phyloP scores from a whole-genome alignment of 306 rosid species.

The Carpinus fangiana region DNA sequence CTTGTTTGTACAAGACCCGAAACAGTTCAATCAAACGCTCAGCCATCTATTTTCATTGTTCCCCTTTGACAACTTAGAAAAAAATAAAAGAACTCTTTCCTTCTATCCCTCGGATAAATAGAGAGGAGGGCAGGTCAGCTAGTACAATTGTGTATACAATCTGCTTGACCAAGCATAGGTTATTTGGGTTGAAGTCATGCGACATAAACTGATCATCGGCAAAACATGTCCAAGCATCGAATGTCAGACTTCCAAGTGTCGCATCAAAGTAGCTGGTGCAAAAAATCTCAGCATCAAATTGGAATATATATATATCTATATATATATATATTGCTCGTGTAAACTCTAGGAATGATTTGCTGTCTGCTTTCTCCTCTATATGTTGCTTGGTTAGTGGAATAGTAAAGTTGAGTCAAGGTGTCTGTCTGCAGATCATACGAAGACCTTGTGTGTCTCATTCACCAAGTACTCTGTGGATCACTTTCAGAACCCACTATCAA shows the following conservation, averaged over 20 bases:
- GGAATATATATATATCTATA: neutral
- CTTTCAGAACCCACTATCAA: neutral
- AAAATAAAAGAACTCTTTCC: too few relatives aligned
- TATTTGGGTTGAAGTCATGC: neutral
- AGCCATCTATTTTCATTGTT: too few relatives aligned
- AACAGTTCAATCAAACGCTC: too few relatives aligned
- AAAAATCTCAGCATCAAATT: neutral
- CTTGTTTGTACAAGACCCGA: too few relatives aligned
- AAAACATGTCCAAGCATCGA: slow-evolving; percentile 1
- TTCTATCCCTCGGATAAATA: too few relatives aligned
- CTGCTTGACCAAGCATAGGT: neutral
- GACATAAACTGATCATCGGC: neutral
- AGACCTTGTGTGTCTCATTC: neutral
- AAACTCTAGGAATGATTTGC: slow-evolving; percentile 5
- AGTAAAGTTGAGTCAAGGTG: slow-evolving; percentile 15
- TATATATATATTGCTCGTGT: neutral
- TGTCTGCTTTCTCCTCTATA: too few relatives aligned
- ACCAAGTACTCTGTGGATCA: slow-evolving; percentile 10
- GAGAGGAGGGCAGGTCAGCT: too few relatives aligned
- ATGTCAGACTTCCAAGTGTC: neutral
- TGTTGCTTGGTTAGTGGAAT: neutral
- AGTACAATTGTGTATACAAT: too few relatives aligned
- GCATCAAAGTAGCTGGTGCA: neutral
- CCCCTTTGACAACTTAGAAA: too few relatives aligned
- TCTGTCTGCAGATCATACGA: slow-evolving; percentile 7